Conservation (phyloP, 371 early-diverging fungal genomes). For the Mucor indicus region DNA sequence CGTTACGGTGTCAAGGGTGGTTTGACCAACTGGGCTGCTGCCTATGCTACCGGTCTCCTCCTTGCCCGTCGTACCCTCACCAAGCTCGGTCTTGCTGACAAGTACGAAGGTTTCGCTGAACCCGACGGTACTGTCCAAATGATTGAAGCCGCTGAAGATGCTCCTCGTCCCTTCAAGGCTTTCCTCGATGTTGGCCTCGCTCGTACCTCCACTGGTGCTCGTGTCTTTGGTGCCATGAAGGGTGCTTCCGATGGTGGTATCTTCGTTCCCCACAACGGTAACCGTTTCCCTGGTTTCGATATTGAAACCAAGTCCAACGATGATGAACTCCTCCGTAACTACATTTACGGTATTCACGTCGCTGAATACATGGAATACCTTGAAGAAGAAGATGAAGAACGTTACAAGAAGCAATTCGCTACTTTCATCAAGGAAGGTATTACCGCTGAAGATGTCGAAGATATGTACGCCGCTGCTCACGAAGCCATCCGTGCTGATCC, state of each 20-base stretch:
- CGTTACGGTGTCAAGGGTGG: constrained; percentile 99
- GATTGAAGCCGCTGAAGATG: constrained; percentile 92
- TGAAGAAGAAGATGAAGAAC: constrained; percentile 98
- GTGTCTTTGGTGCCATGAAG: constrained; percentile 99
- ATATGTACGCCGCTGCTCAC: constrained; percentile 96
- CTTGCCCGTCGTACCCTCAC: constrained; percentile 95
- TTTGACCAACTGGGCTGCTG: constrained; percentile 99
- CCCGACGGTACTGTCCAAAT: constrained; percentile 90
- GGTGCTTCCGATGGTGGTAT: constrained; percentile 99
- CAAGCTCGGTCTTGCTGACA: constrained; percentile 93
- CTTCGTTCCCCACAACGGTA: constrained; percentile 97
- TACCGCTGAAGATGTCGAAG: constrained; percentile 92
- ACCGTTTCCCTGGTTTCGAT: constrained; percentile 99
- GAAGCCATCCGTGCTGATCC: constrained; percentile 94
- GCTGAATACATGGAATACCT: constrained; percentile 98
- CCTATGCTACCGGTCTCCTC: constrained; percentile 99
- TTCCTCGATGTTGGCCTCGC: constrained; percentile 99
- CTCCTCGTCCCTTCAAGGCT: constrained; percentile 98
- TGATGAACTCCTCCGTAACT: constrained; percentile 93
- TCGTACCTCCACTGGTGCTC: constrained; percentile 99
- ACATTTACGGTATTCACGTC: constrained; percentile 99
- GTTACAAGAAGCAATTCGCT: constrained; percentile 97
- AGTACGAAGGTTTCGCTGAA: constrained; percentile 95
- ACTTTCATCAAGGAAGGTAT: constrained; percentile 93
- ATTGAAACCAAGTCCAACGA: constrained; percentile 89